Evolutionary conservation across 1,284 basidiomycete species (phyloP).

Genomic region (Microbotryum intermedium): DNA sequence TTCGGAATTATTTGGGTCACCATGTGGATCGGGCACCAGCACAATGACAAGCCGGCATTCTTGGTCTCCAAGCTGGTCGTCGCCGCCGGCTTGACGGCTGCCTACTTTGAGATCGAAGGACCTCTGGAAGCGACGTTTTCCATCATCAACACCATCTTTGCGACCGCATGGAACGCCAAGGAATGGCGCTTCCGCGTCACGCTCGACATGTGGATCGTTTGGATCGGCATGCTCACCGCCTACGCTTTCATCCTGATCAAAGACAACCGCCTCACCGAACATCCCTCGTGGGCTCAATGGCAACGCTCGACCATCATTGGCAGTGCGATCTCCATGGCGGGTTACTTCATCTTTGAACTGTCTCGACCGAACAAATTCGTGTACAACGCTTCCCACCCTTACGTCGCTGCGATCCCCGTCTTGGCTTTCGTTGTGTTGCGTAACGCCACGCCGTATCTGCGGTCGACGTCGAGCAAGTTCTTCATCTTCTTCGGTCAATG

Average conservation of each 20-base stretch:
- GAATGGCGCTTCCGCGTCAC: constrained; percentile 82
- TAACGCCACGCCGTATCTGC: constrained; percentile 61
- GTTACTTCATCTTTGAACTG: constrained; percentile 77
- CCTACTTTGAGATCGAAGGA: constrained; percentile 58
- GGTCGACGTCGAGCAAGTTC: constrained; percentile 57
- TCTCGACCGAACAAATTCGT: constrained; percentile 63
- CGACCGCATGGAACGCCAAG: constrained; percentile 67
- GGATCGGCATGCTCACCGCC: constrained; percentile 71
- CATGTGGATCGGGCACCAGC: constrained; percentile 58
- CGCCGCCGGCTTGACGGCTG: constrained; percentile 55
- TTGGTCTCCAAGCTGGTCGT: constrained; percentile 59
- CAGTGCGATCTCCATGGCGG: constrained; percentile 52
- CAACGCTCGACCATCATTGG: constrained; percentile 47
- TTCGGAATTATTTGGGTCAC: constrained; percentile 76
- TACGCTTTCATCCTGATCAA: constrained; percentile 65
- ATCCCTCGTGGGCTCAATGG: constrained; percentile 54
- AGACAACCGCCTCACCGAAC: constrained; percentile 61
- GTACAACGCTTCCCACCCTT: constrained; percentile 77
- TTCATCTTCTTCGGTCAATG: constrained; percentile 68
- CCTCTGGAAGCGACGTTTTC: constrained; percentile 57
- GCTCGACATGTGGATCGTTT: constrained; percentile 79
- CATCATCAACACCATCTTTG: constrained; percentile 55
- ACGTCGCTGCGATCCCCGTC: constrained; percentile 71
- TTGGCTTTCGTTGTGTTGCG: constrained; percentile 63
- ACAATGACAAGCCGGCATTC: constrained; percentile 62